Base-by-base conservation (phyloP, 2,329 filamentous ascomycete genomes). In the Xylogone sp. region DNA sequence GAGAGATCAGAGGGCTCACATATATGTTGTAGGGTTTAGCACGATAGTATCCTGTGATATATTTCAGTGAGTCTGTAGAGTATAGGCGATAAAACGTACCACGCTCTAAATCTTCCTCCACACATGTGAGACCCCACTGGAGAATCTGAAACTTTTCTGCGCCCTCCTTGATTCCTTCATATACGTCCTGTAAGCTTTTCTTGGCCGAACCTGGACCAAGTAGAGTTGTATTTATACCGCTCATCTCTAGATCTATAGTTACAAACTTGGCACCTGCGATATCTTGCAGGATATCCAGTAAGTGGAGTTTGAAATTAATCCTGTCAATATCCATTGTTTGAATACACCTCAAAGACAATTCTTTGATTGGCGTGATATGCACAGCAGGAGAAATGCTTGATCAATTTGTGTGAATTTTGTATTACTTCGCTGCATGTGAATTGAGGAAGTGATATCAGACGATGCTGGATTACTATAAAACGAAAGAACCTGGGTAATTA, bases 91-190 rank as follows among this genome's bases (percentile, higher is more conserved):
- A 5, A 16, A 27, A 19, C 56, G 68, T 67, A 70, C 77, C 76
- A 61, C 72, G 75, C 9, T 75, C 66, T 6, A 62, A 57, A 63
- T 84, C 75, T 62, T 86, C 80, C 48, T 72, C 71, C n/a, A 81
- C 81, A 59, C 83, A 79, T 0, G 84, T 87, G 52, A 88, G 67
- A n/a, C 84, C 84, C 49, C 87, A 68, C 62, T 88, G 84, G 2
- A 87, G 69, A 48, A 87, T 78, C 54, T 83, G 78, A 59, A 83
- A 87, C 39, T 75, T 76, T 54, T 84, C 77, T 3, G 84, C 84
- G 2, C 81, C 82, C 22, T 69, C 68, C 62, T 81, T 85, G 51
- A 75, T 73, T 55, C 87, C 83, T 10, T 71, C 67, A 61, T 87
- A 88, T 50, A 79, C 76, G 43, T 83, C 70, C 58, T 87, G 78